phyloP scores from a whole-genome alignment of 768 basidiomycete genomes.

The Arthromyces matolae region DNA sequence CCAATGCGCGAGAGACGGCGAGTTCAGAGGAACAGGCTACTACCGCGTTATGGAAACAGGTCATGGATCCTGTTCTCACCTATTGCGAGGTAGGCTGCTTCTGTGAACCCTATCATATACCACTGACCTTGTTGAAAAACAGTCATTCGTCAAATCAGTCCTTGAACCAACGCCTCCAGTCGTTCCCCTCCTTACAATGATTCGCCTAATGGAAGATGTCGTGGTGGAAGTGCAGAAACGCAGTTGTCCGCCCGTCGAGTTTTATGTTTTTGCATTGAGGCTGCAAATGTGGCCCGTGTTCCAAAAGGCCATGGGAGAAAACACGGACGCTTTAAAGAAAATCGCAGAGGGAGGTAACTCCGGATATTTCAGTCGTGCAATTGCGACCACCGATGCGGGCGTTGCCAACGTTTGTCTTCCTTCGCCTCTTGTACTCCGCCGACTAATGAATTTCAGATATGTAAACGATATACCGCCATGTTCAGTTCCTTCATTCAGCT shows the following conservation, averaged over 20 bases:
- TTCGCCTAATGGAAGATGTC: conserved; percentile 82
- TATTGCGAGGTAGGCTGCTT: conserved; percentile 63
- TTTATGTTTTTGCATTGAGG: conserved; percentile 75
- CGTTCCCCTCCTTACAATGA: conserved; percentile 83
- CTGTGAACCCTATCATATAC: conserved; percentile 2
- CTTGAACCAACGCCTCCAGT: conserved; percentile 74
- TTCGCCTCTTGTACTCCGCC: background rate
- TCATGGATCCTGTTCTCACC: conserved; percentile 87
- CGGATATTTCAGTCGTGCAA: conserved; percentile 60
- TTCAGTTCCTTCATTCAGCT: conserved; percentile 83
- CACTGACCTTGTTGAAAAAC: background rate
- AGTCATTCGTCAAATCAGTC: conserved; percentile 68
- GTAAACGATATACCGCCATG: conserved; percentile 70
- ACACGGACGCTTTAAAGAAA: conserved; percentile 79
- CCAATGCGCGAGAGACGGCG: conserved; percentile 31
- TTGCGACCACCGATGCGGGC: conserved; percentile 61
- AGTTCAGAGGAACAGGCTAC: conserved; percentile 59
- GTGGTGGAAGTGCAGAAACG: conserved; percentile 73
- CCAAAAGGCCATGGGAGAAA: conserved; percentile 82
- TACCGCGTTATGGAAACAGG: conserved; percentile 80
- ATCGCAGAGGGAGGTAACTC: conserved; percentile 67
- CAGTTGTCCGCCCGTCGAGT: conserved; percentile 74
- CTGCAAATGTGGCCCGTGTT: conserved; percentile 93
- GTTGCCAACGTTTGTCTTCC: conserved; percentile 54
- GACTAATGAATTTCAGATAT: conserved; percentile 43